Evolutionary conservation across 2,329 filamentous ascomycete species (phyloP), one percentile per base, ranked within the genome.

Genomic region (Trichoderma polysporum): DNA sequence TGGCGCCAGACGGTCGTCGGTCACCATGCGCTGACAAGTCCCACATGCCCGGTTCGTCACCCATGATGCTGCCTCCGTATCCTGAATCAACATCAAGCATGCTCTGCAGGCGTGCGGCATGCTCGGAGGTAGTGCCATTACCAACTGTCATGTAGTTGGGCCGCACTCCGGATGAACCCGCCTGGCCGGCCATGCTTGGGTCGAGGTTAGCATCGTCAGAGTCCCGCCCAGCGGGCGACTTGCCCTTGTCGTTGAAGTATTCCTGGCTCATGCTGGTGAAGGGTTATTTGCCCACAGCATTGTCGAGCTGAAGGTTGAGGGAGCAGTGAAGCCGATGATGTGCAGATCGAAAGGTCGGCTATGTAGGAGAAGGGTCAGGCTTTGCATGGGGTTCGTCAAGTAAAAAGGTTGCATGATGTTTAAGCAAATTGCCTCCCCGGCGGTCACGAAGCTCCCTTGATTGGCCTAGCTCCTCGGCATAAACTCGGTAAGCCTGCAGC

Each of bases 81-180:
- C 94, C 95, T 19, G 94, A 98, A 77, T 99, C 95, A 67, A 88
- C 83, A 69, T 97, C 92, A 65, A 98, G 83, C 73, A 96, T 86
- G 19, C 90, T 88, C 78, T 95, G 92, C 45, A 98, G 83, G 65
- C 89, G 89, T 33, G 91, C 87, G 41, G 93, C 94, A 76, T 92
- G 92, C 75, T 93, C 89, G 22, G 94, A 94, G 25, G 91, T 89
- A 64, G 90, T 89, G 62, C 94, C 94, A 71, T 85, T 88, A 67
- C 94, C 94, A 59, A 97, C 92, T 5, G 92, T 96, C 90, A 97
- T 92, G 79, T 94, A 97, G 68, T 88, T 85, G 59, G 90, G 90
- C 69, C 74, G 75, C 67, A 72, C 75, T 58, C 74, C 71, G 66
- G 75, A 69, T 19, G 76, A 66, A 68, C 72, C 65, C 71, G 70